A percentile compares a stretch with the other conserved stretches of the same genome.
These are phyloP conservation scores for Clarireedia monteithiana DNA, from an alignment of 2,329 filamentous ascomycete species.

Conservation along the genomic window DNA sequence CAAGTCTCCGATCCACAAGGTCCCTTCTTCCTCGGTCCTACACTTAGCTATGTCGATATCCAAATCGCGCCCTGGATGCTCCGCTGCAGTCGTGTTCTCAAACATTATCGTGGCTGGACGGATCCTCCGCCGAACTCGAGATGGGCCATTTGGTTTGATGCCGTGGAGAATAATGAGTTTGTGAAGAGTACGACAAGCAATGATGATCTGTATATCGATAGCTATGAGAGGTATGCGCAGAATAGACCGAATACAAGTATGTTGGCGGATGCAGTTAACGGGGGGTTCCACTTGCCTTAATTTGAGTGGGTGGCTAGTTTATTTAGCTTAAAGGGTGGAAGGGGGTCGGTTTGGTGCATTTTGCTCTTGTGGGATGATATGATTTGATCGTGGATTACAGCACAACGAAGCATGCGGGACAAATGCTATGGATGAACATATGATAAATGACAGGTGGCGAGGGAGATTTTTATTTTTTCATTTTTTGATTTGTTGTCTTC, in stretches of 20 bases:
- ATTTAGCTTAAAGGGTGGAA: no score
- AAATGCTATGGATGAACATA: no score
- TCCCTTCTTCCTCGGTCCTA: constrained; percentile 30
- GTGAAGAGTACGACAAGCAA: constrained; percentile 32
- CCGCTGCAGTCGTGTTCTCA: constrained; percentile 31
- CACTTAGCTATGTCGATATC: constrained; percentile 32
- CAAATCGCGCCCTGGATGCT: constrained; percentile 35
- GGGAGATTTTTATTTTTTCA: neutral
- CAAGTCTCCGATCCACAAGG: constrained; percentile 29
- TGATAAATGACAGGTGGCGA: no score
- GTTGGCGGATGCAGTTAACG: constrained; percentile 52
- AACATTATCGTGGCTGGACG: constrained; percentile 33
- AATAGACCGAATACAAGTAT: constrained; percentile 52
- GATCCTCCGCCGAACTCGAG: constrained; percentile 30
- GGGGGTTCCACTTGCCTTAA: constrained; percentile 33
- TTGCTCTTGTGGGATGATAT: no score
- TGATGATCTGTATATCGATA: constrained; percentile 56
- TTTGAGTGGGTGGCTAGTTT: no score
- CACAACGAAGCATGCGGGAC: no score
- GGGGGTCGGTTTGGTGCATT: no score
- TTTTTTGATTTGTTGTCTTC: neutral
- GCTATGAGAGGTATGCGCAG: constrained; percentile 60
- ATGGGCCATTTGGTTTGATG: constrained; percentile 32
- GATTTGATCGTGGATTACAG: no score
- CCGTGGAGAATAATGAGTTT: constrained; percentile 31